A percentile compares a stretch with the other conserved stretches of the same genome.
Evolutionary conservation across 1,284 basidiomycete species (phyloP).

Genomic region (Leccinum variabile): DNA sequence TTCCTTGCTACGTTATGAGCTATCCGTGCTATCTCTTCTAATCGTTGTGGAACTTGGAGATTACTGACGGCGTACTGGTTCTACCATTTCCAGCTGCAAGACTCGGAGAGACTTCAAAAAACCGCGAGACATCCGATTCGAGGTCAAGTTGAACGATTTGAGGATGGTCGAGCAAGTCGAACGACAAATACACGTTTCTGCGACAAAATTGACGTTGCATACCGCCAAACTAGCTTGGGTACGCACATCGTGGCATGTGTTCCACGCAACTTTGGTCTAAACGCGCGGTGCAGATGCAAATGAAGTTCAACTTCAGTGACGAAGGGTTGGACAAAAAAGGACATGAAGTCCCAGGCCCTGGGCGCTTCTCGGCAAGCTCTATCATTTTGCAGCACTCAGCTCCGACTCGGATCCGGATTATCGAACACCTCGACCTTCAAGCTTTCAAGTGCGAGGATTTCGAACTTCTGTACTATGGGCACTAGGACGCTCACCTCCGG

Average conservation of each 20-base stretch:
- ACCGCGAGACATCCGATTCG: too few relatives aligned
- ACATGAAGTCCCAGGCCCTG: background rate
- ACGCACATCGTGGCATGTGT: background rate
- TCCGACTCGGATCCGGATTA: background rate
- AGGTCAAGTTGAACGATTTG: too few relatives aligned
- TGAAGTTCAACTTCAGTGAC: background rate
- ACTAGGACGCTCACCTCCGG: background rate
- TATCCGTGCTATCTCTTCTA: background rate
- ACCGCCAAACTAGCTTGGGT: background rate
- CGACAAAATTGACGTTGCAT: background rate
- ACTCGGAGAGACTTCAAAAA: too few relatives aligned
- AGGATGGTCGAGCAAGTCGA: too few relatives aligned
- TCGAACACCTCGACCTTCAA: background rate
- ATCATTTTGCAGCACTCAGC: background rate
- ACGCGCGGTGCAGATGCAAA: too few relatives aligned
- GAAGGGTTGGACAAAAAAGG: background rate
- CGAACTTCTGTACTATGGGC: background rate
- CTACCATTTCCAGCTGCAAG: too few relatives aligned
- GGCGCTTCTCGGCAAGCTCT: background rate
- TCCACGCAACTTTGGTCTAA: background rate
- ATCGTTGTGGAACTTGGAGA: background rate
- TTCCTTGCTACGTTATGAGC: background rate
- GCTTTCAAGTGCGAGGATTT: background rate
- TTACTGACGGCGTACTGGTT: background rate
- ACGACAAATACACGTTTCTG: background rate